phyloP scores from a whole-genome alignment of 2,329 filamentous ascomycete genomes.

The Ophioceras dolichostomum region DNA sequence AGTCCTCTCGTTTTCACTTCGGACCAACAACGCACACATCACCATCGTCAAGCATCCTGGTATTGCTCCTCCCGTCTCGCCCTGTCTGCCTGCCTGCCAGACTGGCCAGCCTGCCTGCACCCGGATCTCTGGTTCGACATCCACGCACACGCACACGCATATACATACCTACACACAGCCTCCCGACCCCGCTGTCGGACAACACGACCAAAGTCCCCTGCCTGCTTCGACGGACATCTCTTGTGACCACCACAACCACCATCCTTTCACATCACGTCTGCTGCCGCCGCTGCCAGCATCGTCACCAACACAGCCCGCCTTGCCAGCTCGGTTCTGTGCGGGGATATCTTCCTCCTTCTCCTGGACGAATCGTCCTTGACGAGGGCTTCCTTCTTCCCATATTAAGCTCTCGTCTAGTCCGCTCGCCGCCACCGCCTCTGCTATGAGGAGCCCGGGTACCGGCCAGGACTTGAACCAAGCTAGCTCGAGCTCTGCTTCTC shows the following conservation, averaged over 20 bases:
- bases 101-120: background rate
- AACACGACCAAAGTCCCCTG: background rate
- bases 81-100: too few species aligned
- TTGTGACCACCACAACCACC: background rate
- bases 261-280: background rate
- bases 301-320: background rate
- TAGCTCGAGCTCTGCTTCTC: too few species aligned
- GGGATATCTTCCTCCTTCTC: background rate
- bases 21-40: slow-evolving; percentile 1
- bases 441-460: slow-evolving; percentile 1
- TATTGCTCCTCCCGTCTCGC: too few species aligned
- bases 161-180: background rate
- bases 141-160: background rate
- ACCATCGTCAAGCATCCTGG: background rate
- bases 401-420: too few species aligned
- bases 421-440: too few species aligned
- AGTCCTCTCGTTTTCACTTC: slow-evolving; percentile 4
- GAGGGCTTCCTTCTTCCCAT: background rate
- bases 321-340: too few species aligned
- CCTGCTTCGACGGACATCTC: background rate
- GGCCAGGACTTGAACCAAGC: slow-evolving; percentile 2
- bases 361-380: background rate
- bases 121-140: background rate
- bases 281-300: background rate
- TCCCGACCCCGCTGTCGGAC: too few species aligned